phyloP scores from a whole-genome alignment of 768 basidiomycete genomes.

The Chalciporus piperatus region DNA sequence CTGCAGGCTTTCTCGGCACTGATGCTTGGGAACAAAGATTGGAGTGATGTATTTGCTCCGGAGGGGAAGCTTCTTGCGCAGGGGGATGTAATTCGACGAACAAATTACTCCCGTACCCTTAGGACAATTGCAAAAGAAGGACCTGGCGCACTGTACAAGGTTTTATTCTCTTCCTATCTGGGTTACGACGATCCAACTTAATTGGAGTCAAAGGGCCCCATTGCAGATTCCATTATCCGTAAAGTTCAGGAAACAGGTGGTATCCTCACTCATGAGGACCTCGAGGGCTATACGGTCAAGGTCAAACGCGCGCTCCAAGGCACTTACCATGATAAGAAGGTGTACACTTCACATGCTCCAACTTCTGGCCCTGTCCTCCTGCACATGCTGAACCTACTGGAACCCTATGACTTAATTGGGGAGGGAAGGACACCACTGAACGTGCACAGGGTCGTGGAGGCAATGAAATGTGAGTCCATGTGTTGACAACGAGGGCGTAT shows the following conservation, averaged over 20 bases:
- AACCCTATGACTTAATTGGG: slow-evolving; percentile 57
- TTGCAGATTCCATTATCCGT: slow-evolving; percentile 74
- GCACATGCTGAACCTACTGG: slow-evolving; percentile 88
- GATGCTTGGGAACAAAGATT: slow-evolving; percentile 69
- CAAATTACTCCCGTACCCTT: slow-evolving; percentile 77
- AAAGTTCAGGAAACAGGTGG: slow-evolving; percentile 76
- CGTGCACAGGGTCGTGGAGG: slow-evolving; percentile 79
- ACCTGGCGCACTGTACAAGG: slow-evolving; percentile 79
- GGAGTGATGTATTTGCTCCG: slow-evolving; percentile 82
- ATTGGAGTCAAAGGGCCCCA: slow-evolving; percentile 53
- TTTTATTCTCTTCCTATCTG: slow-evolving; percentile 26
- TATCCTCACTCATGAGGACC: slow-evolving; percentile 72
- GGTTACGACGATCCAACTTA: slow-evolving; percentile 11
- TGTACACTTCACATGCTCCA: slow-evolving; percentile 86
- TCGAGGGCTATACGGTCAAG: slow-evolving; percentile 65
- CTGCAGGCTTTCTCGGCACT: slow-evolving; percentile 45
- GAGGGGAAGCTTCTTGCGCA: slow-evolving; percentile 64
- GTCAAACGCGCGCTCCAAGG: slow-evolving; percentile 74
- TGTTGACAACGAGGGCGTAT: slow-evolving; percentile 10
- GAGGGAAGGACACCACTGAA: slow-evolving; percentile 58
- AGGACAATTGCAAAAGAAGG: slow-evolving; percentile 72
- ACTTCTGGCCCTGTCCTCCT: slow-evolving; percentile 87
- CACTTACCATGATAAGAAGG: slow-evolving; percentile 69
- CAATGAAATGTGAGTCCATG: slow-evolving; percentile 68
- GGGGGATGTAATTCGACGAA: slow-evolving; percentile 71